A percentile compares a stretch with the other conserved stretches of the same genome.
These are phyloP conservation scores for Cyclocybe aegerita DNA, from an alignment of 768 basidiomycete genomes.

Conservation along the genomic window DNA sequence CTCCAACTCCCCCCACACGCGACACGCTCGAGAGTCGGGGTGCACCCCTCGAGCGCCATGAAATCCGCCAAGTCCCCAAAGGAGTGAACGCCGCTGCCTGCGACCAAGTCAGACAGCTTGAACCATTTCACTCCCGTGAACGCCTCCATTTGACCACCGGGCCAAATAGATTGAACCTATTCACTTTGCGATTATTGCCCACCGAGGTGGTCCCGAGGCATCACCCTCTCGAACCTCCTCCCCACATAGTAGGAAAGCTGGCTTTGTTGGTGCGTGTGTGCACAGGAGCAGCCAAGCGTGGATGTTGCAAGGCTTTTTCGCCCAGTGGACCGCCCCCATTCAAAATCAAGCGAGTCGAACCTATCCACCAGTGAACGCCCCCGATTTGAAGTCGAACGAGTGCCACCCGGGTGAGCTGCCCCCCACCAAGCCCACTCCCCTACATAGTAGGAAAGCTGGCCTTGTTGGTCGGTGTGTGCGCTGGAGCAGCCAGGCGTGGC, in stretches of 20 bases:
- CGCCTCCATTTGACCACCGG: no score
- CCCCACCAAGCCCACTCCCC: no score
- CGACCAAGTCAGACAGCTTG: no score
- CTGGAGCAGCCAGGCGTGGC: slow-evolving; percentile 15
- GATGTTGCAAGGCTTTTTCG: slow-evolving; percentile 5
- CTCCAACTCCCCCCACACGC: no score
- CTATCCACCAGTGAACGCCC: no score
- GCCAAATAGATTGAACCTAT: slow-evolving; percentile 4
- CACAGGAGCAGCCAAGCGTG: slow-evolving; percentile 15
- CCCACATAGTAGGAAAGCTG: slow-evolving; percentile 28
- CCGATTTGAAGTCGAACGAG: no score
- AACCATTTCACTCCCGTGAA: no score
- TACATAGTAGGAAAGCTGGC: not conserved
- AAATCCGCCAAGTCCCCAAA: no score
- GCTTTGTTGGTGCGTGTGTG: slow-evolving; percentile 24
- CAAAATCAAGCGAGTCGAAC: not conserved
- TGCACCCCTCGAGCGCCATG: no score
- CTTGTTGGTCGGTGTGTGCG: slow-evolving; percentile 5
- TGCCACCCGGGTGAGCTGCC: no score
- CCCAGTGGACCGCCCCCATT: slow-evolving; percentile 21
- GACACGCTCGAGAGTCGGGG: no score
- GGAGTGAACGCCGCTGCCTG: no score
- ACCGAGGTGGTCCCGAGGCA: not conserved
- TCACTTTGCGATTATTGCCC: slow-evolving; percentile 6
- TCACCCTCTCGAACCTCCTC: slow-evolving; percentile 18